phyloP scores from a whole-genome alignment of 1,284 basidiomycete genomes.

The Pseudomicrostroma phylloplanum region DNA sequence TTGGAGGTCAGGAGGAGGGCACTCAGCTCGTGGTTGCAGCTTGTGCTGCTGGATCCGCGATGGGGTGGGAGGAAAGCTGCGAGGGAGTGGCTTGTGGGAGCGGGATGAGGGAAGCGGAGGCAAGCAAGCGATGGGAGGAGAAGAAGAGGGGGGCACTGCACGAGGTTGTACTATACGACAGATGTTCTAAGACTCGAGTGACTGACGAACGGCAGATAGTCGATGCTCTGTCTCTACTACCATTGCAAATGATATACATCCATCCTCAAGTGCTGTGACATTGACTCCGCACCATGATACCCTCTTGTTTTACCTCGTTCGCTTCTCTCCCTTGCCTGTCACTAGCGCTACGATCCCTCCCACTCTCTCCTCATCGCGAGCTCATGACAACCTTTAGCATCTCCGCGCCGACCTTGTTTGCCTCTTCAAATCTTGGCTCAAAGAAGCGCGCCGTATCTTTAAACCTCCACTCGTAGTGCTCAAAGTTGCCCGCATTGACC shows the following conservation, averaged over 20 bases:
- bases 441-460: conserved; percentile 75
- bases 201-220: too few species aligned
- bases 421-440: conserved; percentile 78
- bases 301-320: too few species aligned
- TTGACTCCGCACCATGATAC: too few species aligned
- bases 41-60: not conserved
- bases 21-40: not conserved
- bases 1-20: not conserved
- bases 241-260: too few species aligned
- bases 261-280: too few species aligned
- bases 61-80: conserved; percentile 1
- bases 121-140: too few species aligned
- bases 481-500: conserved; percentile 85
- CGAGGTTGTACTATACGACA: too few species aligned
- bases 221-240: too few species aligned
- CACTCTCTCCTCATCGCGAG: not conserved
- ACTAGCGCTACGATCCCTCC: too few species aligned
- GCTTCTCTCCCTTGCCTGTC: too few species aligned
- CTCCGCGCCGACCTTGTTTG: conserved; percentile 69
- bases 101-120: not conserved
- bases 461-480: conserved; percentile 77
- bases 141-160: too few species aligned
- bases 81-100: conserved; percentile 5
- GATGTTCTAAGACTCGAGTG: too few species aligned
- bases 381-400: conserved; percentile 79